These are phyloP conservation scores for Byssochlamys sp. DNA, from an alignment of 2,329 filamentous ascomycete species.

Conservation along the genomic window DNA sequence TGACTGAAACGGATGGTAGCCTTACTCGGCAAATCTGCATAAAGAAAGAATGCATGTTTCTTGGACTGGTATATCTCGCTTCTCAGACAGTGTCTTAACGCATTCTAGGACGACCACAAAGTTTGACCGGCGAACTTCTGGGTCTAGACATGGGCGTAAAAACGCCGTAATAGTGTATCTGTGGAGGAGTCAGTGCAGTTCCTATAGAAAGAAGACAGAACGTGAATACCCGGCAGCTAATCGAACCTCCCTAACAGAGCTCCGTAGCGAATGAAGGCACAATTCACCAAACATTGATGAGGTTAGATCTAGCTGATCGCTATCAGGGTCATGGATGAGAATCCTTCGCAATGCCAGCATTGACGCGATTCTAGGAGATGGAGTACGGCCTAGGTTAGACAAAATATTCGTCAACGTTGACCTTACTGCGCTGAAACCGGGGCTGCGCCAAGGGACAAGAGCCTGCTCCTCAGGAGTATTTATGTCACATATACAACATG, in stretches of 20 bases:
- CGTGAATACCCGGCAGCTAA: slow-evolving; percentile 60
- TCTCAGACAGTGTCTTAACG: slow-evolving; percentile 62
- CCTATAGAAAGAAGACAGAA: slow-evolving; percentile 3
- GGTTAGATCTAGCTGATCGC: slow-evolving; percentile 56
- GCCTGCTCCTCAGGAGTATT: slow-evolving; percentile 12
- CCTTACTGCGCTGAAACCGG: slow-evolving; percentile 26
- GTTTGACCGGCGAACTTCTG: slow-evolving; percentile 50
- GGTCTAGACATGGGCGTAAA: slow-evolving; percentile 42
- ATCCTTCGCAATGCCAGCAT: slow-evolving; percentile 64
- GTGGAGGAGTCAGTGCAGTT: slow-evolving; percentile 5
- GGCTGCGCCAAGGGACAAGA: slow-evolving; percentile 7
- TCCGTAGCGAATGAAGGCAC: slow-evolving; percentile 71
- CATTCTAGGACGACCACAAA: slow-evolving; percentile 60
- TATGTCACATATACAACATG: slow-evolving; percentile 30
- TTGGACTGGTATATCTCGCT: slow-evolving; percentile 56
- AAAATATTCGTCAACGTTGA: slow-evolving; percentile 36
- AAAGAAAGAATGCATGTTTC: slow-evolving; percentile 81
- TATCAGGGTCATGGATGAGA: slow-evolving; percentile 54
- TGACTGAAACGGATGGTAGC: slow-evolving; percentile 3
- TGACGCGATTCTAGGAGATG: slow-evolving; percentile 56
- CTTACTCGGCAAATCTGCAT: slow-evolving; percentile 67
- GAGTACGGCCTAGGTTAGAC: slow-evolving; percentile 38
- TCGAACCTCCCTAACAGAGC: slow-evolving; percentile 74
- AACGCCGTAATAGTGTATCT: slow-evolving; percentile 60
- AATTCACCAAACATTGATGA: slow-evolving; percentile 63